These are phyloP conservation scores for Xylaria sp. DNA, from an alignment of 2,329 filamentous ascomycete species.

Conservation along the genomic window DNA sequence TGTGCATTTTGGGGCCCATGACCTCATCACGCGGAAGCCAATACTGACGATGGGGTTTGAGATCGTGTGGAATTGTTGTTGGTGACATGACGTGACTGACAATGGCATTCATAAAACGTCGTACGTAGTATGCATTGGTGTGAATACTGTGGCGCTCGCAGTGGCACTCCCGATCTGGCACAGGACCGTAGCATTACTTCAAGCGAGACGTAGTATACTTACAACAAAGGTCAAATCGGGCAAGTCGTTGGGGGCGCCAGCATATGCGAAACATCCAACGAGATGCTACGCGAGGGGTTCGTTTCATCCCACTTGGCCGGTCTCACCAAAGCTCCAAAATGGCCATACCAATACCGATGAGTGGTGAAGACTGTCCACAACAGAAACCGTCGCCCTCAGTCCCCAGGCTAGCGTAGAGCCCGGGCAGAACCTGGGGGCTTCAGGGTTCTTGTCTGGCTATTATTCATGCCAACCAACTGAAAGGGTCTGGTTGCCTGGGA, in stretches of 20 bases:
- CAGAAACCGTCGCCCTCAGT: not conserved
- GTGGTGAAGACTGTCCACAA: not conserved
- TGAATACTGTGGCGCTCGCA: too few relatives aligned
- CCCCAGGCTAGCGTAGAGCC: not conserved
- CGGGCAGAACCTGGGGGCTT: too few relatives aligned
- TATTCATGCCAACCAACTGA: too few relatives aligned
- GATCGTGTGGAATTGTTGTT: not conserved
- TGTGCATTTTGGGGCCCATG: not conserved
- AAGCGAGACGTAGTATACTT: too few relatives aligned
- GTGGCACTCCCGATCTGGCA: too few relatives aligned
- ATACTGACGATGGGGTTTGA: not conserved
- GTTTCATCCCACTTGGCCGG: conserved; percentile 18
- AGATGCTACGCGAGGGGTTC: conserved; percentile 3
- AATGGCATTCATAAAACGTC: not conserved
- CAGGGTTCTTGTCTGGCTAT: too few relatives aligned
- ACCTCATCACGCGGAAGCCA: not conserved
- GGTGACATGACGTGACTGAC: not conserved
- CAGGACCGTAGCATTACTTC: too few relatives aligned
- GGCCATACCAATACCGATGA: conserved; percentile 3
- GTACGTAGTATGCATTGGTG: too few relatives aligned
- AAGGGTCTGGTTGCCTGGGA: not conserved
- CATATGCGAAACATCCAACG: conserved; percentile 20
- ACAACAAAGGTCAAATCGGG: conserved; percentile 9
- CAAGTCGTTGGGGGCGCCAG: conserved; percentile 6
- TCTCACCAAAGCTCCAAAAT: conserved; percentile 14